Conservation (phyloP, 345 rosid genomes). For the Euphorbia pulcherrima region DNA sequence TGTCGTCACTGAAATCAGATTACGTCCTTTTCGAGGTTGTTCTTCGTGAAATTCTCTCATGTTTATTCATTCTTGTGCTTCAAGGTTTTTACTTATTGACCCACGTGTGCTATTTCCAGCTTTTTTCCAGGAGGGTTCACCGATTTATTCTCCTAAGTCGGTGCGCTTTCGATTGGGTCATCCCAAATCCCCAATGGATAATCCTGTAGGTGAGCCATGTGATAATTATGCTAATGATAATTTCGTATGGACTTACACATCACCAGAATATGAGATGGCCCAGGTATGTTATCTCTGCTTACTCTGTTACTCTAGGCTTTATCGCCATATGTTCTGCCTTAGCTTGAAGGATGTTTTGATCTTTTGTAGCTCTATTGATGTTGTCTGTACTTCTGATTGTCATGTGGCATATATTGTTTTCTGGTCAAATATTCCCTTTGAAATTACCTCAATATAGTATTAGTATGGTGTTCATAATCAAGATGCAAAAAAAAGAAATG, state of each 20-base stretch:
- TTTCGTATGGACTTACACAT: slow-evolving; percentile 73
- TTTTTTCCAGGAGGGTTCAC: slow-evolving; percentile 60
- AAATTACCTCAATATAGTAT: not conserved
- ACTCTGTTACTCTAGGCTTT: not conserved
- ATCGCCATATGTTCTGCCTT: not conserved
- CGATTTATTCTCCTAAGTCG: slow-evolving; percentile 74
- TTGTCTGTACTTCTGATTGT: not conserved
- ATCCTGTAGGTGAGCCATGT: slow-evolving; percentile 25
- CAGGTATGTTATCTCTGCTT: slow-evolving; percentile 49
- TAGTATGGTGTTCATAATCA: not conserved
- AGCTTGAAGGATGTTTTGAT: not conserved
- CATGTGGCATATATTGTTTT: not conserved
- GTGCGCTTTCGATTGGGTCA: slow-evolving; percentile 78
- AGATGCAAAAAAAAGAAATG: not conserved
- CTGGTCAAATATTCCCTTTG: not conserved
- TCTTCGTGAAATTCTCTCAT: not conserved
- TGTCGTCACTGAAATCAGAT: slow-evolving; percentile 60
- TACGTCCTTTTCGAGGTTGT: slow-evolving; percentile 82
- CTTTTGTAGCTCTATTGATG: not conserved
- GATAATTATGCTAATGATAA: slow-evolving; percentile 35
- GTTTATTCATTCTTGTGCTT: slow-evolving; percentile 3
- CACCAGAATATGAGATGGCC: slow-evolving; percentile 82
- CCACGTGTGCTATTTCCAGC: slow-evolving; percentile 41
- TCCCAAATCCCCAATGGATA: slow-evolving; percentile 26
- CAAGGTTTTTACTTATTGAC: slow-evolving; percentile 16